Conservation (phyloP, 2,329 filamentous ascomycete species). For the Pseudocercospora eumusae region DNA sequence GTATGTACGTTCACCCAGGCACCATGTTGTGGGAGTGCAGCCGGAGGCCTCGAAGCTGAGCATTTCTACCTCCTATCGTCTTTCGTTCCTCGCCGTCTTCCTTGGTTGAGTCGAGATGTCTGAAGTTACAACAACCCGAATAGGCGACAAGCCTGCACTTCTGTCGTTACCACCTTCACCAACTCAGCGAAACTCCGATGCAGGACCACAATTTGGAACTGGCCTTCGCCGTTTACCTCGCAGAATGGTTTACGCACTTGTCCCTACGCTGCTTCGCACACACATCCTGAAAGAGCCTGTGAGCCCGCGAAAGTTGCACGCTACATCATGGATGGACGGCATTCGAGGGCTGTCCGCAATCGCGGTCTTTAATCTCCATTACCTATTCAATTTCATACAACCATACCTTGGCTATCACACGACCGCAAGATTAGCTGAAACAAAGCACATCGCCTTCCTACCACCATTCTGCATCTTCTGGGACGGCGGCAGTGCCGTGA, state of each 20-base stretch:
- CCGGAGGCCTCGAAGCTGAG: too few species aligned
- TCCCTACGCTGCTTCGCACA: neutral
- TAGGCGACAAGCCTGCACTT: too few species aligned
- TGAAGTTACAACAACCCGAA: too few species aligned
- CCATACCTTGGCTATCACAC: neutral
- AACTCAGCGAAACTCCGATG: too few species aligned
- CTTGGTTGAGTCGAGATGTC: too few species aligned
- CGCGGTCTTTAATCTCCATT: neutral
- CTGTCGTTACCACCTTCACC: too few species aligned
- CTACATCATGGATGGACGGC: conserved; percentile 3
- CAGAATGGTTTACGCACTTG: neutral
- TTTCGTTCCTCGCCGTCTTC: too few species aligned
- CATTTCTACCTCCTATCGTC: too few species aligned
- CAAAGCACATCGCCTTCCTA: neutral
- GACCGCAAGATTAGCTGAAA: neutral
- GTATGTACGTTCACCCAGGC: too few species aligned
- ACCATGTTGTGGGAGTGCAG: too few species aligned
- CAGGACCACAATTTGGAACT: neutral
- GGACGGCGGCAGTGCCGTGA: neutral
- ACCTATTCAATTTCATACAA: neutral
- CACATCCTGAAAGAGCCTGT: neutral
- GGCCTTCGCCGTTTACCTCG: neutral
- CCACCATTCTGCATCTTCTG: neutral
- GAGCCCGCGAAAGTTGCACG: neutral
- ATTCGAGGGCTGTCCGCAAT: neutral